phyloP scores from a whole-genome alignment of 805 yeast genomes.

The Monosporozyma unispora region DNA sequence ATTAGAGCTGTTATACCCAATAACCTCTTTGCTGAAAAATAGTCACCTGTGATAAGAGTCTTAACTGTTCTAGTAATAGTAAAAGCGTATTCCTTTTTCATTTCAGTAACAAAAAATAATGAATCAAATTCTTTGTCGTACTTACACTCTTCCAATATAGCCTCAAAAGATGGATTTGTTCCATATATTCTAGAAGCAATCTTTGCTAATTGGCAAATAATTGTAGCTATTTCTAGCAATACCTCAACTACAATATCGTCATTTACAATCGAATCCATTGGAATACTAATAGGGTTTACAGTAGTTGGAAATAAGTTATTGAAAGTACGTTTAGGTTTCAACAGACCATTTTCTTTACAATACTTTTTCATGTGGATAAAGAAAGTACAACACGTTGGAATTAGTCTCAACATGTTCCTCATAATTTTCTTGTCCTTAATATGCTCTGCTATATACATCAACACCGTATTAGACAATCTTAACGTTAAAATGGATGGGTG shows the following conservation, averaged over 20 bases:
- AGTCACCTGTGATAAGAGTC: constrained; percentile 43
- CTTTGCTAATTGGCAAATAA: constrained; percentile 48
- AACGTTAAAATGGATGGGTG: constrained; percentile 33
- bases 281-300: constrained; percentile 53
- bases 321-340: constrained; percentile 54
- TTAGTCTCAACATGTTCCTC: constrained; percentile 40
- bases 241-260: constrained; percentile 65
- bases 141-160: constrained; percentile 32
- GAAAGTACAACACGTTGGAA: constrained; percentile 46
- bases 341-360: constrained; percentile 33
- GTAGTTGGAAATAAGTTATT: constrained; percentile 59
- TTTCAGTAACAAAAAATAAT: constrained; percentile 33
- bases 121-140: constrained; percentile 36
- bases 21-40: constrained; percentile 68
- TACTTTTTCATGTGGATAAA: constrained; percentile 45
- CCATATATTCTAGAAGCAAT: constrained; percentile 37
- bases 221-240: constrained; percentile 55
- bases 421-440: constrained; percentile 36
- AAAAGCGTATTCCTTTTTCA: constrained; percentile 35
- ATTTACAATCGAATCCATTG: constrained; percentile 67
- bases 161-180: constrained; percentile 35
- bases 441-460: constrained; percentile 41
- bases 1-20: constrained; percentile 53
- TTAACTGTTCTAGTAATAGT: constrained; percentile 42
- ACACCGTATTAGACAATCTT: constrained; percentile 53